Evolutionary conservation across 2,329 filamentous ascomycete species (phyloP), one percentile per base, ranked within the genome.

Genomic region (Fulvia fulva): DNA sequence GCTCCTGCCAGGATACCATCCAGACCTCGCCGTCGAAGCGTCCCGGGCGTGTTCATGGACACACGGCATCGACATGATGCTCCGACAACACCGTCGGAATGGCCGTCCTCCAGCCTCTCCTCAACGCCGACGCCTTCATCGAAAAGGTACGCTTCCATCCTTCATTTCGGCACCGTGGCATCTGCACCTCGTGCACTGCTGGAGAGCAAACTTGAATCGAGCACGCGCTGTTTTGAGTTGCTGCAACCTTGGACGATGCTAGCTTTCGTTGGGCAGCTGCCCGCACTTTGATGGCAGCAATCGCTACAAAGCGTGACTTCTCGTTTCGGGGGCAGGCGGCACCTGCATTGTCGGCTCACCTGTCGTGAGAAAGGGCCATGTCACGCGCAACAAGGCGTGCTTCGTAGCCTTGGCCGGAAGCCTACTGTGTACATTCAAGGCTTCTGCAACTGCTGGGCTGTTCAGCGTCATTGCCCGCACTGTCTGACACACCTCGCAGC

Each of bases 91-190:
- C 62, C 66, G 57, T n/a, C 37, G 37, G 64, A 64, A 63, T 65
- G 67, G 65, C 65, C 67, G 60, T 64, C 68, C 44, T 70, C 68
- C n/a, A 65, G 62, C 57, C 55, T 66, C 53, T 66, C 62, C 7
- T 58, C 56, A 50, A 53, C 49, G 19, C 63, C 63, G 41, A 57
- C 57, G 53, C 53, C 49, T 41, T 59, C 60, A n/a, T 57, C 62
- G 45, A 63, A 56, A 46, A 67, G 64, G 66, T 65, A 63, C 34
- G 63, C 55, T 32, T 34, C 23, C 12, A 22, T 55, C 50, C 46
- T 57, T 50, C 52, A 46, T 52, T 41, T 53, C 50, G 32, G 47
- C 21, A 25, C 52, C 56, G 47, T 41, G 34, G 51, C 37, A 19
- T 41, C 28, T 25, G 32, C 30, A 34, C n/a, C 30, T 44, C 32